These are phyloP conservation scores for Helianthus annuus DNA, from an alignment of 129 eudicot species.

Conservation along the genomic window HanXRQr2.0-SUNRISE NC_035446.2:9213063-9213562, in stretches of 20 bases:
- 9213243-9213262: not conserved
- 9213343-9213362: conserved; percentile 28
- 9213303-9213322: conserved; percentile 33
- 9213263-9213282: not conserved
- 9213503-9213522: conserved; percentile 14
- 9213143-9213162: conserved; percentile 25
- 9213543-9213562: conserved; percentile 38
- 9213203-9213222: conserved; percentile 27
- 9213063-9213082: conserved; percentile 27
- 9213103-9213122: conserved; percentile 38
- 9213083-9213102: conserved; percentile 46
- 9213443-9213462: conserved; percentile 26
- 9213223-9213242: conserved; percentile 27
- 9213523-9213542: conserved; percentile 34
- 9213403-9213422: conserved; percentile 26
- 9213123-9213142: conserved; percentile 32
- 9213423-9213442: conserved; percentile 20
- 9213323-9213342: not conserved
- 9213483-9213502: not conserved
- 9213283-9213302: conserved; percentile 45
- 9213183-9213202: conserved; percentile 39
- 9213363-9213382: conserved; percentile 37
- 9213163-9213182: conserved; percentile 33
- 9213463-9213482: conserved; percentile 32
- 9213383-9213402: conserved; percentile 39